Percentiles rank a stretch among this genome's conserved stretches.
Evolutionary conservation across 129 eudicot genomes (phyloP).

Genomic region (Centaurea solstitialis): DNA sequence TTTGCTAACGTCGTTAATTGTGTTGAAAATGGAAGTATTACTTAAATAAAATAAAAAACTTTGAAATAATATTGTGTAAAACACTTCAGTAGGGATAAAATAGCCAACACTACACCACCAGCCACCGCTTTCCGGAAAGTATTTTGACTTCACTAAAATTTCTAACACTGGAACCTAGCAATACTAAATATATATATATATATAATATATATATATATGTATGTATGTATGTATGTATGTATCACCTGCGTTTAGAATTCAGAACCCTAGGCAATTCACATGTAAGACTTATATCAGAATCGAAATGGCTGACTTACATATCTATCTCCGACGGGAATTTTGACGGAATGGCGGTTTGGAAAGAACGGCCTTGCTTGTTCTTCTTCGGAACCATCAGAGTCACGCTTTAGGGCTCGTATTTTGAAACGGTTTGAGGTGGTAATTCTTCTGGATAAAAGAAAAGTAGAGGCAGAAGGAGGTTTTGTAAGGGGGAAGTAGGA

Average conservation of each 20-base stretch:
- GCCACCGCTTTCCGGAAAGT: neutral
- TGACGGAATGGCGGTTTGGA: slow-evolving; percentile 47
- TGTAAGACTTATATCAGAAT: neutral
- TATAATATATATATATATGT: no score
- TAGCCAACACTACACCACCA: neutral
- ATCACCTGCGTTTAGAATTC: neutral
- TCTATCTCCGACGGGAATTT: slow-evolving; percentile 77
- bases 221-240: no score
- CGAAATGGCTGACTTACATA: slow-evolving; percentile 41
- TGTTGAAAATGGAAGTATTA: no score
- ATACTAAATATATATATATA: neutral
- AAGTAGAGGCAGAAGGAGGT: neutral
- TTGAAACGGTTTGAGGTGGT: slow-evolving; percentile 23
- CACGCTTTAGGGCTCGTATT: slow-evolving; percentile 31
- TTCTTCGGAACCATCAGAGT: slow-evolving; percentile 17
- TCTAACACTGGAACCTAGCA: neutral
- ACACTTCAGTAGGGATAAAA: neutral
- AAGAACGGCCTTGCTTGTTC: slow-evolving; percentile 25
- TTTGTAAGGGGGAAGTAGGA: slow-evolving; percentile 15
- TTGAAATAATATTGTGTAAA: no score
- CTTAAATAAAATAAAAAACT: no score
- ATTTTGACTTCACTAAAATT: neutral
- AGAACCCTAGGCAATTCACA: slow-evolving; percentile 10
- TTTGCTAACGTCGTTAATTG: no score
- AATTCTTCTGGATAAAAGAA: slow-evolving; percentile 16